Conservation (phyloP, 805 yeast genomes). For the Priceomyces haplophilus region DNA sequence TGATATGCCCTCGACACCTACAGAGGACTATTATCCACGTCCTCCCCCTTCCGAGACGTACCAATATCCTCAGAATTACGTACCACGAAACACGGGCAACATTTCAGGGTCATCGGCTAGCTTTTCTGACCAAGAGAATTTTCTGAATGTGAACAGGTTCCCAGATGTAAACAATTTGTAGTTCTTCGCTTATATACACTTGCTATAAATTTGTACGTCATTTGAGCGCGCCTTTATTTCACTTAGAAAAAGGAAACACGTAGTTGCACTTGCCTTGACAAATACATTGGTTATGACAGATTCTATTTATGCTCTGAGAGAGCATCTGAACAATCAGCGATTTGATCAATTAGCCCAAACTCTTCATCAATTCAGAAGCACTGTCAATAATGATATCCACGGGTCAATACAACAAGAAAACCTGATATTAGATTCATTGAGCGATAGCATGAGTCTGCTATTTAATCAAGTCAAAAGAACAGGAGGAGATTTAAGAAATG, state of each 20-base stretch:
- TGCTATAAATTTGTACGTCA: background rate
- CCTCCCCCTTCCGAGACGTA: background rate
- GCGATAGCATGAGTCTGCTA: constrained; percentile 36
- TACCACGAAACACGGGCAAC: background rate
- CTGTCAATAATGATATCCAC: constrained; percentile 42
- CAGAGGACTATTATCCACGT: background rate
- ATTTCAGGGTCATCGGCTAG: background rate
- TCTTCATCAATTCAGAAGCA: constrained; percentile 39
- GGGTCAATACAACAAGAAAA: constrained; percentile 39
- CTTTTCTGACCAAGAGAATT: constrained; percentile 11
- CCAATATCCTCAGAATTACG: background rate
- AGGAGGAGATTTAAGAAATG: constrained; percentile 37
- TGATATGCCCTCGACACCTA: background rate
- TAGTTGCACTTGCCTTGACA: too few species aligned
- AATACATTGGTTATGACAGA: constrained; percentile 18
- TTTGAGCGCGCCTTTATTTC: background rate
- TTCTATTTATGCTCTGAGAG: constrained; percentile 38
- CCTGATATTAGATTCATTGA: constrained; percentile 36
- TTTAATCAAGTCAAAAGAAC: constrained; percentile 39
- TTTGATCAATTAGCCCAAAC: constrained; percentile 44
- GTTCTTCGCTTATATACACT: constrained; percentile 1
- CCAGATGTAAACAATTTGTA: constrained; percentile 25
- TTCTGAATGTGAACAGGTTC: constrained; percentile 27
- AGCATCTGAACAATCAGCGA: constrained; percentile 40
- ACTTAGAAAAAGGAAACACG: background rate